A percentile compares a stretch with the other conserved stretches of the same genome.
Evolutionary conservation across 1,284 basidiomycete species (phyloP).

Genomic region (Marasmius tenuissimus): DNA sequence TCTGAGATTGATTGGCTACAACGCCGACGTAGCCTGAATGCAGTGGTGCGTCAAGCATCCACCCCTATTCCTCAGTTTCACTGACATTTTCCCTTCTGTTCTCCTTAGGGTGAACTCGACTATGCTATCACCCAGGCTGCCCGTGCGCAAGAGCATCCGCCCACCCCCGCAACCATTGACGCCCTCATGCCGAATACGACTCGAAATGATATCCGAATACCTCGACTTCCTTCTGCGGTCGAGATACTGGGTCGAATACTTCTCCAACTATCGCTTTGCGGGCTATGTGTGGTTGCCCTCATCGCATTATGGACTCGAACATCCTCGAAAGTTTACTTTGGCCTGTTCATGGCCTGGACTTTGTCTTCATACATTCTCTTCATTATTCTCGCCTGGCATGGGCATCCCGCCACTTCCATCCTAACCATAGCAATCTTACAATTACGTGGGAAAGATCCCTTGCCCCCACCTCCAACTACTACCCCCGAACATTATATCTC

Average conservation of each 20-base stretch:
- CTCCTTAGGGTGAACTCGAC: conserved; percentile 64
- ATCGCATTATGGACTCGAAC: conserved; percentile 58
- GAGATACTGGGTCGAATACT: conserved; percentile 48
- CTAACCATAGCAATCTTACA: conserved; percentile 50
- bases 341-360: conserved; percentile 63
- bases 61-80: conserved; percentile 10
- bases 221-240: conserved; percentile 40
- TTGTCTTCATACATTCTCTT: conserved; percentile 56
- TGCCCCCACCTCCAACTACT: conserved; percentile 1
- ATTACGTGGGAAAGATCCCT: conserved; percentile 32
- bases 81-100: conserved; percentile 7
- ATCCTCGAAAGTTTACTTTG: conserved; percentile 52
- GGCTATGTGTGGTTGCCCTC: conserved; percentile 55
- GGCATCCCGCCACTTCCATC: conserved; percentile 55
- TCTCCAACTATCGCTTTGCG: conserved; percentile 59
- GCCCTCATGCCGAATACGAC: conserved; percentile 38
- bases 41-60: conserved; percentile 52
- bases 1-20: conserved; percentile 76
- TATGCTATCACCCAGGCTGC: conserved; percentile 53
- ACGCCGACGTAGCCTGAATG: conserved; percentile 64
- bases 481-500: not conserved
- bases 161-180: conserved; percentile 53
- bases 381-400: conserved; percentile 53
- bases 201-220: conserved; percentile 18
- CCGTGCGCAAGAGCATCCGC: conserved; percentile 37